Evolutionary conservation across 2,329 filamentous ascomycete genomes (phyloP), one percentile per base, ranked within the genome.

Genomic region (Fusarium sp.): DNA sequence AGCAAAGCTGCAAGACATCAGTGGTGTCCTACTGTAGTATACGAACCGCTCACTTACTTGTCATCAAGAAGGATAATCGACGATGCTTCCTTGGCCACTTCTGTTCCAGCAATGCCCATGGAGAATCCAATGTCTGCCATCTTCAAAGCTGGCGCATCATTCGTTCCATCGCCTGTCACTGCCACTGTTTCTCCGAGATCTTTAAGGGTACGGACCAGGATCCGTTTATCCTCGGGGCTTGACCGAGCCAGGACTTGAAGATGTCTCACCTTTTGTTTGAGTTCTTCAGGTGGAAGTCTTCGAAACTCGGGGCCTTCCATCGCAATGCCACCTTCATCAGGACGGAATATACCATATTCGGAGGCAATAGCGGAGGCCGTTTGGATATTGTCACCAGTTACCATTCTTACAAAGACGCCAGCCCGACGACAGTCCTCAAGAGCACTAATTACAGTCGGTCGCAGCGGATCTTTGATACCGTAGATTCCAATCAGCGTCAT

Each of bases 401-500:
- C 83, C 83, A 93, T 93, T 69, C 91, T 89, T 17, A 92, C 89
- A 68, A 90, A 89, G 20, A 93, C 90, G 68, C 91, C 91, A 28
- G 91, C 91, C 38, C 87, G 85, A 73, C 92, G 89, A 66, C 90
- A 92, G 62, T 89, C 87, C 66, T 86, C 85, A 20, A 93, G 90
- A 5, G 91, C 90, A 57, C 91, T 86, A 6, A 88, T 85, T 6
- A 92, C 91, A 66, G 89, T 90, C 2, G 86, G 84, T 58, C 91
- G 87, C 14, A 93, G 82, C 24, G 91, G 91, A 78, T 93, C 91
- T 66, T 91, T 89, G 60, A 93, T 92, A 75, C 91, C 91, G 75
- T 94, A 85, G 38, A 85, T 81, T 28, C 83, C 83, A n/a, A 87
- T 77, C 62, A 86, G 83, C 24, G 83, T 81, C 70, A 85, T 79